phyloP scores from a whole-genome alignment of 2,329 filamentous ascomycete species.

The Aspergillus fumigatus region DNA sequence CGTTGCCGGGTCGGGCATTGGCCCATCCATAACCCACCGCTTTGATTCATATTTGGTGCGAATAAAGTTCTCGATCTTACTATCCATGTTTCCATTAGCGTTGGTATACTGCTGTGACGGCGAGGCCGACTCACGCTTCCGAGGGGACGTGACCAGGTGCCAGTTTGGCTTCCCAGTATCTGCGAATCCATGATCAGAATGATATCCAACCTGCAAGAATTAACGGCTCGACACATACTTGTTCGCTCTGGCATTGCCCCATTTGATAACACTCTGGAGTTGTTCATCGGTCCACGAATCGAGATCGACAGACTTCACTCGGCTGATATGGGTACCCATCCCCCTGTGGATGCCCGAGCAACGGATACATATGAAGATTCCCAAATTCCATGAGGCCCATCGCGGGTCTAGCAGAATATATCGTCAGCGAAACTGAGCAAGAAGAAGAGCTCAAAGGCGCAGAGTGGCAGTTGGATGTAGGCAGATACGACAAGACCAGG shows the following conservation, averaged over 20 bases:
- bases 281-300: conserved; percentile 99
- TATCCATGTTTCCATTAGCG: conserved; percentile 22
- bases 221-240: conserved; percentile 54
- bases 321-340: conserved; percentile 98
- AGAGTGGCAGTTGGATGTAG: neutral
- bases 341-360: conserved; percentile 98
- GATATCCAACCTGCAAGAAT: neutral
- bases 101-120: neutral
- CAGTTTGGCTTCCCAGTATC: conserved; percentile 92
- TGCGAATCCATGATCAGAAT: conserved; percentile 23
- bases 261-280: conserved; percentile 84
- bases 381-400: conserved; percentile 99
- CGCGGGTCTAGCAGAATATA: conserved; percentile 64
- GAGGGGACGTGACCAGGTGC: conserved; percentile 87
- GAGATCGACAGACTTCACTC: conserved; percentile 96
- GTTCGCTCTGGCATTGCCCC: conserved; percentile 95
- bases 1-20: conserved; percentile 85
- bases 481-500: neutral
- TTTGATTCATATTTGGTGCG: conserved; percentile 98
- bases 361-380: conserved; percentile 95
- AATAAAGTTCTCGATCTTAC: conserved; percentile 99
- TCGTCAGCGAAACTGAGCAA: conserved; percentile 14
- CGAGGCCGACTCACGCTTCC: conserved; percentile 57
- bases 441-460: neutral
- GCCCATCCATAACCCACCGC: conserved; percentile 98